Evolutionary conservation across 495 filamentous ascomycete genomes (phyloP).

Genomic region (Apiosordaria backusii): DNA sequence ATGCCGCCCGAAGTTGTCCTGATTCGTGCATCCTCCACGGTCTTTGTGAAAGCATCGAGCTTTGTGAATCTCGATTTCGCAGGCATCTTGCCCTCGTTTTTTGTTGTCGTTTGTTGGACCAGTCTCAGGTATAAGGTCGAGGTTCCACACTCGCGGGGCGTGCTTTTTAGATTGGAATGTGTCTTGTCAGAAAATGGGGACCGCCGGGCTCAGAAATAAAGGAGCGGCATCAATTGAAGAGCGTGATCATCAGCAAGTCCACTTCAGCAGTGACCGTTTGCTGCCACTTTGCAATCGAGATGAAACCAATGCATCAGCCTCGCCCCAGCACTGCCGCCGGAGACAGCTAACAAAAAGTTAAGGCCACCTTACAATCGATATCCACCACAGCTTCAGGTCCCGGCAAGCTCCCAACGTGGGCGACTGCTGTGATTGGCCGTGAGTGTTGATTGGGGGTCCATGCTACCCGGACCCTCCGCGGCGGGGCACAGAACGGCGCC

Average conservation of each 20-base stretch:
- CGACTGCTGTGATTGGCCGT: constrained; percentile 1
- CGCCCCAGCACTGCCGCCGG: background rate
- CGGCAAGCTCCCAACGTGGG: background rate
- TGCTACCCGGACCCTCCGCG: background rate
- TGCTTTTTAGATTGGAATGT: background rate
- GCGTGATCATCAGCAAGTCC: constrained; percentile 4
- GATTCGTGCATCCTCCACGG: constrained; percentile 94
- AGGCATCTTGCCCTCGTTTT: constrained; percentile 46
- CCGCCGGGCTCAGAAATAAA: background rate
- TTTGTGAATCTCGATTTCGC: constrained; percentile 83
- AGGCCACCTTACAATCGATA: constrained; percentile 30
- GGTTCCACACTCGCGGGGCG: constrained; percentile 13
- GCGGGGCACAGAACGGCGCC: background rate
- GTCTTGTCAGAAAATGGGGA: background rate
- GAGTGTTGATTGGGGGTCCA: background rate
- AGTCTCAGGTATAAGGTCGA: background rate
- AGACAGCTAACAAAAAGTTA: constrained; percentile 23
- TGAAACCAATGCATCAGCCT: background rate
- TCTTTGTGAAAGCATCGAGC: constrained; percentile 98
- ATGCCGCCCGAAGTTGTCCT: constrained; percentile 96
- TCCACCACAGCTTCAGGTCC: background rate
- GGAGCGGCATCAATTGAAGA: constrained; percentile 25
- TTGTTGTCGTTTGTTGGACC: constrained; percentile 14
- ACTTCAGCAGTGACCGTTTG: background rate
- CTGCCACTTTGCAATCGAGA: background rate